These are phyloP conservation scores for Paramecium octaurelia DNA, from an alignment of 73 alveolate species.

Conservation along the genomic window DNA sequence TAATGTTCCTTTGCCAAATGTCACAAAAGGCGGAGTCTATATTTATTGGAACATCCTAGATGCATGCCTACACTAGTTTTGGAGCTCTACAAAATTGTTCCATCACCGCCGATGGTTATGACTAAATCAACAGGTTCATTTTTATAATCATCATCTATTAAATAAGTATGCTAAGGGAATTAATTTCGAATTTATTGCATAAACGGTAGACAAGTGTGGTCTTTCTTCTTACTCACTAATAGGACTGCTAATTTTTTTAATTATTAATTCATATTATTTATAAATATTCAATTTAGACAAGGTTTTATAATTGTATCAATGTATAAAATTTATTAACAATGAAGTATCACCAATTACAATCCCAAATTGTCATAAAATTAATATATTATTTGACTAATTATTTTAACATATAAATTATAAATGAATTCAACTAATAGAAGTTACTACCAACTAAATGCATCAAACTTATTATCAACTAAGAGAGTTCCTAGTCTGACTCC, in stretches of 20 bases:
- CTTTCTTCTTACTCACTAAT: neutral
- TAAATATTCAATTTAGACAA: neutral
- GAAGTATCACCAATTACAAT: neutral
- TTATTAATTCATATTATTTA: neutral
- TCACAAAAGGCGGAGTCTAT: constrained; percentile 40
- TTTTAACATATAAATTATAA: neutral
- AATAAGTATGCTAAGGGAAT: neutral
- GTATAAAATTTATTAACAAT: neutral
- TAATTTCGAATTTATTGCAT: neutral
- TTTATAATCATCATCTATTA: neutral
- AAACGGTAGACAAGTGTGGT: neutral
- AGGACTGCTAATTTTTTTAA: constrained; percentile 13
- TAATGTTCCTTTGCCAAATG: constrained; percentile 53
- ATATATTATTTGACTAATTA: neutral
- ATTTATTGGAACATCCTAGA: constrained; percentile 16
- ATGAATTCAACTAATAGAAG: constrained; percentile 20
- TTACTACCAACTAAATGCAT: constrained; percentile 18
- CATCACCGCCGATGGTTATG: constrained; percentile 61
- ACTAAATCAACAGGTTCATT: constrained; percentile 30
- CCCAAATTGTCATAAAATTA: neutral
- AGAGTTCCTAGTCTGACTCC: constrained; percentile 47
- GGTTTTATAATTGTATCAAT: neutral
- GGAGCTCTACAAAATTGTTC: constrained; percentile 43
- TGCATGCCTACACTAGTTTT: constrained; percentile 16
- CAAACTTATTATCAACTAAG: neutral